Evolutionary conservation across 305 asterid genomes (phyloP).

Genomic region (Fraxinus ornus): DNA sequence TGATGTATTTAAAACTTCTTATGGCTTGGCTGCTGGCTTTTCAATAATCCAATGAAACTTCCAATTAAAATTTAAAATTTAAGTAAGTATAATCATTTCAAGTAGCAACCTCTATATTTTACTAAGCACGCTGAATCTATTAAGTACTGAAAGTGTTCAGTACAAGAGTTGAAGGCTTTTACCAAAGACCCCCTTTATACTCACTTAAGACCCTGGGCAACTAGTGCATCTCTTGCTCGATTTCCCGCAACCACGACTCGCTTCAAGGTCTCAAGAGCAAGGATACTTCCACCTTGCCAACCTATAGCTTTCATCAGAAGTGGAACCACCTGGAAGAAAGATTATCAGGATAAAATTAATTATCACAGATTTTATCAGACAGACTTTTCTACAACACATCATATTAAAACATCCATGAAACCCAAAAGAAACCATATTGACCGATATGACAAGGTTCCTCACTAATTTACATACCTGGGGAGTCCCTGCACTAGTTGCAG

Average conservation of each 20-base stretch:
- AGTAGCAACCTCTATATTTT: background rate
- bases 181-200: constrained; percentile 22
- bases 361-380: constrained; percentile 3
- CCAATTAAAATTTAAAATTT: background rate
- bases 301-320: constrained; percentile 98
- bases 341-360: constrained; percentile 20
- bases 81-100: background rate
- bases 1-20: background rate
- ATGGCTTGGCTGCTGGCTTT: background rate
- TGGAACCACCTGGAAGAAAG: constrained; percentile 79
- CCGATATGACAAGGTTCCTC: background rate
- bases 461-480: constrained; percentile 63
- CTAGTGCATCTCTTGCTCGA: constrained; percentile 97
- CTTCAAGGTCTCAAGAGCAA: constrained; percentile 96
- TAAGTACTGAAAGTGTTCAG: background rate
- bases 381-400: constrained; percentile 1
- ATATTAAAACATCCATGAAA: constrained; percentile 7
- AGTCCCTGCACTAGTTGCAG: constrained; percentile 96
- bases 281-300: constrained; percentile 99
- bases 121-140: background rate
- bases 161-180: background rate
- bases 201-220: constrained; percentile 98
- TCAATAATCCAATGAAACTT: background rate
- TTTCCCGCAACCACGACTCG: constrained; percentile 96
- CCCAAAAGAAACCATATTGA: background rate